Percentiles rank a stretch among this genome's conserved stretches.
Conservation (phyloP, 179 eudicot genomes). For the Silene coronaria region DNA sequence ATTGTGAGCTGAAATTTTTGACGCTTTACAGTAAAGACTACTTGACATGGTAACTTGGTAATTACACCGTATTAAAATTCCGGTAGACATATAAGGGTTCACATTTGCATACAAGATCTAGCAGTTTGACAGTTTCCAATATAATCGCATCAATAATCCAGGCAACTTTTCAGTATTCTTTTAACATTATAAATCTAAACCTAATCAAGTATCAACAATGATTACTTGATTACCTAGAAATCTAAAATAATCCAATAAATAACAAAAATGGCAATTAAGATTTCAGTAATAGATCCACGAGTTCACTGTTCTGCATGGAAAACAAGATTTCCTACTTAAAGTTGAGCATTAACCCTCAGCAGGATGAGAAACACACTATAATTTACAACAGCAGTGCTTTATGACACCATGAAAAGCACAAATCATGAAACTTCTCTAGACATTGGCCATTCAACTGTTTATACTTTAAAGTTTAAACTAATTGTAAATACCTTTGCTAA, state of each 20-base stretch:
- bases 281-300: background rate
- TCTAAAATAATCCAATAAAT: background rate
- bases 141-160: background rate
- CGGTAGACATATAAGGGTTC: background rate
- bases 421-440: background rate
- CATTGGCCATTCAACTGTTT: no score
- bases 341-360: background rate
- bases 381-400: background rate
- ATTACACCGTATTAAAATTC: background rate
- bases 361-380: background rate
- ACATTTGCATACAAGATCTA: background rate
- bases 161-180: background rate
- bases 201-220: background rate
- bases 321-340: constrained; percentile 1
- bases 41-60: background rate
- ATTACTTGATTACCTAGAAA: background rate
- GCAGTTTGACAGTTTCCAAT: constrained; percentile 6
- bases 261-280: background rate
- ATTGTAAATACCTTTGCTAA: background rate
- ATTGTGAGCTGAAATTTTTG: background rate
- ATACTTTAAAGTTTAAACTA: background rate
- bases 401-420: background rate
- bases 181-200: background rate
- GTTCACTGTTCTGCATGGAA: background rate
- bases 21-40: background rate